phyloP scores from a whole-genome alignment of 495 filamentous ascomycete species.

The Neurospora tetrasperma region DNA sequence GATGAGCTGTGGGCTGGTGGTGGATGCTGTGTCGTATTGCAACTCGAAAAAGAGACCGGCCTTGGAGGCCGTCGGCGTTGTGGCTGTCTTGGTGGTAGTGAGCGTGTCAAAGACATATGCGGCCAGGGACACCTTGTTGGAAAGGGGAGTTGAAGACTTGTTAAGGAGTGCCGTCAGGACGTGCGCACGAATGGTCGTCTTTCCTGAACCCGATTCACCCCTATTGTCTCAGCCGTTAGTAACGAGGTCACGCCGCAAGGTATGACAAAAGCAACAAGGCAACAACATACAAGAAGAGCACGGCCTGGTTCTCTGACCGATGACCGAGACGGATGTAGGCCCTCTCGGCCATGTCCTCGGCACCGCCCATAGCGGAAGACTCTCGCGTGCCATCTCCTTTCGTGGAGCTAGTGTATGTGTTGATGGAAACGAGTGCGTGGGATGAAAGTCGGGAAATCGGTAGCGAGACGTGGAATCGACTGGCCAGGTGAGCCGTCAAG shows the following conservation, averaged over 20 bases:
- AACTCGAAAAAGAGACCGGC: conserved; percentile 90
- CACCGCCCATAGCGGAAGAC: conserved; percentile 76
- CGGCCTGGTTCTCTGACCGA: conserved; percentile 82
- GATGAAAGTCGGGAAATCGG: conserved; percentile 83
- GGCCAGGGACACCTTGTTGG: conserved; percentile 83
- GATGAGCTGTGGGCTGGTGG: conserved; percentile 70
- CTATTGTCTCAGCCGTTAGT: conserved; percentile 35
- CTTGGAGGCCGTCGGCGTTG: conserved; percentile 90
- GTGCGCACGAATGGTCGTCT: conserved; percentile 87
- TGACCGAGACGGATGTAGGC: conserved; percentile 79
- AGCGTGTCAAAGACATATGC: conserved; percentile 91
- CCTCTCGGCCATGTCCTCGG: conserved; percentile 77
- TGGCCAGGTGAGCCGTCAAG: conserved; percentile 88
- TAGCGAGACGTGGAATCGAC: conserved; percentile 82
- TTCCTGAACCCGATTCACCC: conserved; percentile 90
- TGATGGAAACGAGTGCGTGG: conserved; percentile 79
- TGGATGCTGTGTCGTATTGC: conserved; percentile 85
- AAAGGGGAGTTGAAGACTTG: conserved; percentile 84
- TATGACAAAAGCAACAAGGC: background rate
- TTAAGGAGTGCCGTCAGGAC: conserved; percentile 72
- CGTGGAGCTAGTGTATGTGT: conserved; percentile 81
- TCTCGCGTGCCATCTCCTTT: conserved; percentile 86
- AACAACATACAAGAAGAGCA: conserved; percentile 74
- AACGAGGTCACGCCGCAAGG: conserved; percentile 2
- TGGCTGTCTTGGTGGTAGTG: conserved; percentile 95